Evolutionary conservation across 805 yeast species (phyloP), one percentile per base, ranked within the genome.

Genomic region (Lachancea sp.): DNA sequence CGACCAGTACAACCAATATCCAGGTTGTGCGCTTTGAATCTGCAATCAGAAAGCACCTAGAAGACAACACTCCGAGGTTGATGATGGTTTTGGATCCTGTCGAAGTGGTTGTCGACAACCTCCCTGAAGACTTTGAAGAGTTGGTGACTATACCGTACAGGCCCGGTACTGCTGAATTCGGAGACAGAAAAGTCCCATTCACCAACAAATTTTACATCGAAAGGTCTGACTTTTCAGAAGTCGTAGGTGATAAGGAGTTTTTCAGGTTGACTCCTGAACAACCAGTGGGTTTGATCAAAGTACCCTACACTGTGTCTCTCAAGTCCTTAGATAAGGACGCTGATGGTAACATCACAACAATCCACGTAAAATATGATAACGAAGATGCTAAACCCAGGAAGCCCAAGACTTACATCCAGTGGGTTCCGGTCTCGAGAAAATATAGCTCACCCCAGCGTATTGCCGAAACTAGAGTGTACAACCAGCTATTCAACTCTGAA

Each of bases 391-490:
- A 63, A 37, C 69, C 69, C 49, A 75, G 71, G 62, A 87, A 85
- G 60, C 98, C 98, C 58, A 92, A 90, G 76, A 89, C 98, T 8
- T 92, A 72, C 60, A 88, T 92, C 57, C 98, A 92, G 68, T 92
- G 98, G 98, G 80, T 92, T 38, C 95, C 96, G 38, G 77, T 78
- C 47, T 69, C 80, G 17, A 66, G 69, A 23, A 73, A 75, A 45
- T 69, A 76, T 53, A 66, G 68, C 30, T 78, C 87, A 8, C 89
- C 90, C 3, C 70, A 83, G 34, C 64, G 64, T 40, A 62, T 92
- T 42, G 63, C 71, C 22, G 95, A 92, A 65, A 83, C 89, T 19
- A 79, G 97, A 65, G 72, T 86, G 47, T 88, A 90, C 67, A 84
- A 86, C 58, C 90, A 79, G 60, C 70, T 92, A 49, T 92, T 92